Percentiles rank a stretch among this genome's conserved stretches.
Evolutionary conservation across 2,329 filamentous ascomycete genomes (phyloP).

Genomic region (Aureobasidium zeae): DNA sequence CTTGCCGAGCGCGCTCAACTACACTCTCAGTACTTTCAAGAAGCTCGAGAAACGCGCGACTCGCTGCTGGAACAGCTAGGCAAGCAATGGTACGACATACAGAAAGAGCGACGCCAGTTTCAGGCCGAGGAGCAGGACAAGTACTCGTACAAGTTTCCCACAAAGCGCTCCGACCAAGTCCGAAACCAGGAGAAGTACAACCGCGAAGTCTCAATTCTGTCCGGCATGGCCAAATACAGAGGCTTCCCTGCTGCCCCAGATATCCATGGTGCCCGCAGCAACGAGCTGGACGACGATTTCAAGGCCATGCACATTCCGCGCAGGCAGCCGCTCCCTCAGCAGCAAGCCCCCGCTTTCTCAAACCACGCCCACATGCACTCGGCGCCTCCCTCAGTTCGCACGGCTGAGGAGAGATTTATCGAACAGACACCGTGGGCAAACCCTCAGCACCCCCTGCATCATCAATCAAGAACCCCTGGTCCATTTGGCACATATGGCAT

Average conservation of each 20-base stretch:
- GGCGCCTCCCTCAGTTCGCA: conserved; percentile 22
- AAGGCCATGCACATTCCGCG: conserved; percentile 54
- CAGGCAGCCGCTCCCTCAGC: conserved; percentile 20
- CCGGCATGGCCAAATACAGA: conserved; percentile 86
- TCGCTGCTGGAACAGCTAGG: conserved; percentile 70
- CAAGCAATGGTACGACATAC: conserved; percentile 85
- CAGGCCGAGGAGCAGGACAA: conserved; percentile 72
- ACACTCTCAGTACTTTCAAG: conserved; percentile 84
- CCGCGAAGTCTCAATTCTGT: conserved; percentile 82
- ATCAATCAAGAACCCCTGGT: conserved; percentile 18
- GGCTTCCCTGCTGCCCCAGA: conserved; percentile 93
- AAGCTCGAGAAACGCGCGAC: conserved; percentile 73
- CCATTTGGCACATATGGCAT: conserved; percentile 16
- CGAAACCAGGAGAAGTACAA: conserved; percentile 86
- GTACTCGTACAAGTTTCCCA: conserved; percentile 72
- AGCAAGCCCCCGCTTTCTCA: conserved; percentile 13
- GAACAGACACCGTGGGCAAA: conserved; percentile 91
- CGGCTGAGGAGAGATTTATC: conserved; percentile 62
- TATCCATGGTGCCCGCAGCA: conserved; percentile 60
- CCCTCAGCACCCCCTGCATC: conserved; percentile 45
- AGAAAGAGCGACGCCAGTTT: conserved; percentile 71
- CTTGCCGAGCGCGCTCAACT: conserved; percentile 77
- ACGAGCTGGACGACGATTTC: conserved; percentile 78
- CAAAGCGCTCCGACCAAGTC: conserved; percentile 66
- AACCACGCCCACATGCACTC: conserved; percentile 9